Evolutionary conservation across 768 basidiomycete species (phyloP).

Genomic region (Phanerochaete carnosa): DNA sequence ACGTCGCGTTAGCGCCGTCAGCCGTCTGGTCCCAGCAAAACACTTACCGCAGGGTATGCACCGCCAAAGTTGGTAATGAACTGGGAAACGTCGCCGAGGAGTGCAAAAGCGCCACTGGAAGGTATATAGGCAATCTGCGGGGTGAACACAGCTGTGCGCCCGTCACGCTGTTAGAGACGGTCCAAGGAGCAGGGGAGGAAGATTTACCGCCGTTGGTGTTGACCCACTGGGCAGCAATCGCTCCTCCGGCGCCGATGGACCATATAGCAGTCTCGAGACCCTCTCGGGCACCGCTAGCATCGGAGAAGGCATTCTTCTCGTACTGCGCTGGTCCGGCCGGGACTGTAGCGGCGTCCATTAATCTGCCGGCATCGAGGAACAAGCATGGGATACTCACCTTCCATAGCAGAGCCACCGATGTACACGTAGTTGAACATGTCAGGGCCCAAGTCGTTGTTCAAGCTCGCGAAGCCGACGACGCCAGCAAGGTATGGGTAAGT

Average conservation of each 20-base stretch:
- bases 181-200: neutral
- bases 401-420: neutral
- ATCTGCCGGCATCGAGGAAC: neutral
- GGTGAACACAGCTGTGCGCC: too few species aligned
- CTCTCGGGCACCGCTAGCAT: neutral
- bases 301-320: slow-evolving; percentile 12
- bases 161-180: neutral
- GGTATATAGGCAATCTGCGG: too few species aligned
- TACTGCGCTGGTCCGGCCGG: neutral
- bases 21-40: too few species aligned
- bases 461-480: slow-evolving; percentile 3
- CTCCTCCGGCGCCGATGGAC: slow-evolving; percentile 2
- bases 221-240: slow-evolving; percentile 13
- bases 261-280: slow-evolving; percentile 18
- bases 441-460: neutral
- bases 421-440: slow-evolving; percentile 8
- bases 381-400: neutral
- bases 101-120: too few species aligned
- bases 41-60: too few species aligned
- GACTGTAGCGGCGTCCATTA: neutral
- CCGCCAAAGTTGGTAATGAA: too few species aligned
- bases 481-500: neutral
- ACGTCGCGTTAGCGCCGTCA: too few species aligned
- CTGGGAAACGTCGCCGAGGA: too few species aligned
- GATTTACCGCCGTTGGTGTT: slow-evolving; percentile 19